Percentiles rank a stretch among this genome's conserved stretches.
Conservation (phyloP, 148 eudicot species). For the Salicornia ramosissima region DNA sequence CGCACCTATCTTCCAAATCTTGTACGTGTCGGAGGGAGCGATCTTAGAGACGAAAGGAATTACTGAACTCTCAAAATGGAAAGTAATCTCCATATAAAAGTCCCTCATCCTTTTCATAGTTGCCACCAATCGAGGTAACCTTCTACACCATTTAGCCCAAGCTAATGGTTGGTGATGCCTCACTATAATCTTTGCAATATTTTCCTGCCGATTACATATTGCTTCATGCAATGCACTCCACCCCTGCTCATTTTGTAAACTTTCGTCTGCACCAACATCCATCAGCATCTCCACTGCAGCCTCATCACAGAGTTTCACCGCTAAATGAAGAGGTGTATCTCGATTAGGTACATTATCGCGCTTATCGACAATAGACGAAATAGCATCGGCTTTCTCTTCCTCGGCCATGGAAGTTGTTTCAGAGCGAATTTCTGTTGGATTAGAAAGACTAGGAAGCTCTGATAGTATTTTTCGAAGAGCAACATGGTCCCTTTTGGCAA, state of each 20-base stretch:
- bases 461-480: constrained; percentile 52
- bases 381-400: constrained; percentile 75
- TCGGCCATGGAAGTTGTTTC: constrained; percentile 63
- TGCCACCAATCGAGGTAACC: constrained; percentile 69
- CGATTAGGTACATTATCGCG: constrained; percentile 70
- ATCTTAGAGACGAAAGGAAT: constrained; percentile 82
- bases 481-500: constrained; percentile 55
- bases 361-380: constrained; percentile 64
- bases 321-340: constrained; percentile 81
- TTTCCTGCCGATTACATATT: constrained; percentile 63
- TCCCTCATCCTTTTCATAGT: constrained; percentile 82
- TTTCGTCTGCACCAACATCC: constrained; percentile 91
- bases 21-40: constrained; percentile 93
- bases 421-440: constrained; percentile 53
- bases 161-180: constrained; percentile 81
- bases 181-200: constrained; percentile 74
- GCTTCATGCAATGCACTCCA: constrained; percentile 98
- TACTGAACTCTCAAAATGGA: constrained; percentile 90
- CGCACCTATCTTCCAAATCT: constrained; percentile 89
- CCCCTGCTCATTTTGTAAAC: constrained; percentile 86
- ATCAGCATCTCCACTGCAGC: constrained; percentile 71
- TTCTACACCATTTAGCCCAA: constrained; percentile 96
- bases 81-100: constrained; percentile 89
- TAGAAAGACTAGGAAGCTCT: constrained; percentile 53
- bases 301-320: constrained; percentile 68